These are phyloP conservation scores for Polyrhizophydium stewartii DNA, from an alignment of 371 early-diverging fungal genomes.

Conservation along the genomic window DNA sequence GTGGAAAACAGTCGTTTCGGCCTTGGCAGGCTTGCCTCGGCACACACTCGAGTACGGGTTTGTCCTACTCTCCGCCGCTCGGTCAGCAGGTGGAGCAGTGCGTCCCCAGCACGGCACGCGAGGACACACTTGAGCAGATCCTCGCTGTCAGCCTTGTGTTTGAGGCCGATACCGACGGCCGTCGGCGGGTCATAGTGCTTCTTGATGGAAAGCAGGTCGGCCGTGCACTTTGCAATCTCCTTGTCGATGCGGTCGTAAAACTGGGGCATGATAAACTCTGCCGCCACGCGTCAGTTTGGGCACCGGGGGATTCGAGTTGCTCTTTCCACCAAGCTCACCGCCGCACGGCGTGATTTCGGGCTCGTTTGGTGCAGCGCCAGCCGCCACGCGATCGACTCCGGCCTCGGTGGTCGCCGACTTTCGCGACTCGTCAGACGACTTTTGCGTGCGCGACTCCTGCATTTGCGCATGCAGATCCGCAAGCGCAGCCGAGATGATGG, in stretches of 20 bases:
- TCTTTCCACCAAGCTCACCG: background rate
- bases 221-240: constrained; percentile 14
- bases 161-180: constrained; percentile 19
- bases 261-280: background rate
- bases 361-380: too few relatives aligned
- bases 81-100: background rate
- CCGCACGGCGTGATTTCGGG: background rate
- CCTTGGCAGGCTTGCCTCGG: constrained; percentile 6
- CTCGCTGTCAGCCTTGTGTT: constrained; percentile 6
- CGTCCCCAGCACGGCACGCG: background rate
- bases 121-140: constrained; percentile 10
- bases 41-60: constrained; percentile 7
- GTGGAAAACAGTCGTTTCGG: constrained; percentile 12
- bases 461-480: constrained; percentile 6
- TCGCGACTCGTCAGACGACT: too few relatives aligned
- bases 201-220: constrained; percentile 21
- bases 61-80: too few relatives aligned
- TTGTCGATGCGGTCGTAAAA: constrained; percentile 9
- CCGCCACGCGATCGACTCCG: too few relatives aligned
- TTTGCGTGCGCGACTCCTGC: background rate
- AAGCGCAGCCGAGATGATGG: constrained; percentile 1
- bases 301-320: too few relatives aligned
- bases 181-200: constrained; percentile 28
- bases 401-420: too few relatives aligned
- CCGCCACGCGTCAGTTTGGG: constrained; percentile 1